Percentiles rank a stretch among this genome's conserved stretches.
phyloP scores from a whole-genome alignment of 495 filamentous ascomycete species.

The Baudoinia panamericana region DNA sequence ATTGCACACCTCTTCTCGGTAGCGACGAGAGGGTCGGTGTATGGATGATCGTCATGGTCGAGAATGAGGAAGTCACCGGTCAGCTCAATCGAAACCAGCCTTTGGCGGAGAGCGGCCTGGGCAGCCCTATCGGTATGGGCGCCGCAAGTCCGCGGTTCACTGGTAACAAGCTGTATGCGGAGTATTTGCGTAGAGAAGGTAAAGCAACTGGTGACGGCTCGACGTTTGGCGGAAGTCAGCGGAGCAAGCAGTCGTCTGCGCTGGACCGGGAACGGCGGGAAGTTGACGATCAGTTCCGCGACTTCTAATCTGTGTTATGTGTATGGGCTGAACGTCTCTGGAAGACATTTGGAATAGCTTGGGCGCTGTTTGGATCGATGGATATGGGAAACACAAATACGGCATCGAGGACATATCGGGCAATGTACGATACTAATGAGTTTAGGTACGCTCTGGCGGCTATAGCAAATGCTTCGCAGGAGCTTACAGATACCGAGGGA shows the following conservation, averaged over 20 bases:
- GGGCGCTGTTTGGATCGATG: not conserved
- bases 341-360: not conserved
- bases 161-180: conserved; percentile 26
- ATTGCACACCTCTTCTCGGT: conserved; percentile 48
- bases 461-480: too few species aligned
- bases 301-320: conserved; percentile 13
- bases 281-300: conserved; percentile 17
- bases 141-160: conserved; percentile 18
- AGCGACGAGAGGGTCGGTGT: conserved; percentile 46
- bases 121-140: conserved; percentile 13
- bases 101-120: not conserved
- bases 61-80: conserved; percentile 32
- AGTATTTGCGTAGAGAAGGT: conserved; percentile 26
- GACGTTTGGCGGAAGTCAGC: not conserved
- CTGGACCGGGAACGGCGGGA: conserved; percentile 8
- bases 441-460: too few species aligned
- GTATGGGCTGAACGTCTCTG: not conserved
- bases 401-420: not conserved
- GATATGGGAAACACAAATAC: not conserved
- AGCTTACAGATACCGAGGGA: too few species aligned
- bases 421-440: not conserved
- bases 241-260: not conserved
- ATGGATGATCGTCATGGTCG: conserved; percentile 54
- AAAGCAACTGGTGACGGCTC: not conserved
- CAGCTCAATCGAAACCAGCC: conserved; percentile 7